Conservation (phyloP, 2,329 filamentous ascomycete genomes). For the Ophiostoma angusticollis region DNA sequence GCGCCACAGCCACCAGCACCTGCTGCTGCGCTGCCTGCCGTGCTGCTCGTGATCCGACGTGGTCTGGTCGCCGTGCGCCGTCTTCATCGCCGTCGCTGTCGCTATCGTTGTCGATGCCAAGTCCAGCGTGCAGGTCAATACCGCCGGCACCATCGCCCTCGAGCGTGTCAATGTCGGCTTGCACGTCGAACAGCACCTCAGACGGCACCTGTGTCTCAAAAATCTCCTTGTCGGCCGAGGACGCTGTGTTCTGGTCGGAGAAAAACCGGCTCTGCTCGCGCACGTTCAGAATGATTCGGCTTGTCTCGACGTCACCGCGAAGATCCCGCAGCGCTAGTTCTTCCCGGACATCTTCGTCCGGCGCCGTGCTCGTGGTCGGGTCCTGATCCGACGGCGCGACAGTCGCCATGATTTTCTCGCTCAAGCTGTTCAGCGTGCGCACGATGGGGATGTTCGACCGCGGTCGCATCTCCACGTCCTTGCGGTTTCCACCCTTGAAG, state of each 20-base stretch:
- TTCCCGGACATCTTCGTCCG: slow-evolving; percentile 61
- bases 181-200: slow-evolving; percentile 53
- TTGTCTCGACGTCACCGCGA: slow-evolving; percentile 57
- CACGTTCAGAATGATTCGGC: slow-evolving; percentile 72
- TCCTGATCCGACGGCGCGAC: slow-evolving; percentile 68
- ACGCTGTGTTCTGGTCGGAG: slow-evolving; percentile 41
- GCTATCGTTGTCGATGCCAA: slow-evolving; percentile 58
- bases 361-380: slow-evolving; percentile 48
- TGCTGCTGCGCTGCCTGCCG: slow-evolving; percentile 52
- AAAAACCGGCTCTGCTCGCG: slow-evolving; percentile 81
- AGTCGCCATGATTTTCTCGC: slow-evolving; percentile 84
- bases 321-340: slow-evolving; percentile 71
- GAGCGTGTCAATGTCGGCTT: slow-evolving; percentile 45
- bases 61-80: slow-evolving; percentile 21
- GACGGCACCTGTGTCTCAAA: slow-evolving; percentile 59
- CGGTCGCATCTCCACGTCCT: slow-evolving; percentile 82
- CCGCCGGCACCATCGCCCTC: slow-evolving; percentile 35
- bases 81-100: slow-evolving; percentile 50
- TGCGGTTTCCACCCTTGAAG: slow-evolving; percentile 65
- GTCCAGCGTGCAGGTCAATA: slow-evolving; percentile 47
- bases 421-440: slow-evolving; percentile 76
- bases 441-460: slow-evolving; percentile 75
- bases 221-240: slow-evolving; percentile 31
- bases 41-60: slow-evolving; percentile 58
- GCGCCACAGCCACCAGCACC: slow-evolving; percentile 51